Evolutionary conservation across 495 filamentous ascomycete genomes (phyloP).

Genomic region (Filosporella fistucella): DNA sequence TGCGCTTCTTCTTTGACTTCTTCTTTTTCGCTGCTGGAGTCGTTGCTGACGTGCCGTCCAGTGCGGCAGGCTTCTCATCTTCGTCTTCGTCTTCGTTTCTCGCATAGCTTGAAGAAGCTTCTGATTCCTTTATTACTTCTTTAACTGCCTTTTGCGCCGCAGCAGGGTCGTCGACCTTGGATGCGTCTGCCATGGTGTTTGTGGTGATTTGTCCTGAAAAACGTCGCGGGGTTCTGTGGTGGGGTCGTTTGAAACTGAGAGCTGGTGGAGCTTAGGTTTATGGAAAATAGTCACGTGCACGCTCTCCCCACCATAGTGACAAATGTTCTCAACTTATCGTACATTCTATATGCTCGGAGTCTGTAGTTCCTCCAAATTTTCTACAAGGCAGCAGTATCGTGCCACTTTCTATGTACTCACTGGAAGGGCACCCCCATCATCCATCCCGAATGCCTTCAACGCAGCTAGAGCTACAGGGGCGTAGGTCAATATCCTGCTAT

Average conservation of each 20-base stretch:
- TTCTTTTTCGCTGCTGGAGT: slow-evolving; percentile 37
- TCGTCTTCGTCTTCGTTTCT: slow-evolving; percentile 38
- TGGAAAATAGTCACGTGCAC: too few species aligned
- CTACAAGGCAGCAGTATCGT: too few species aligned
- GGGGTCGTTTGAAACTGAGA: too few species aligned
- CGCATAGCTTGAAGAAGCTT: slow-evolving; percentile 18
- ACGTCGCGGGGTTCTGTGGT: too few species aligned
- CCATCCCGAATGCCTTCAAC: slow-evolving; percentile 54
- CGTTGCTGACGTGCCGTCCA: slow-evolving; percentile 15
- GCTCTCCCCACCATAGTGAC: too few species aligned
- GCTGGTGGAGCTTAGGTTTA: too few species aligned
- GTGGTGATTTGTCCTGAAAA: slow-evolving; percentile 4
- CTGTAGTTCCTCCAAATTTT: too few species aligned
- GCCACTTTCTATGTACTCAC: not conserved
- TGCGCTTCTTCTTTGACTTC: slow-evolving; percentile 48
- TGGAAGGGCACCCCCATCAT: slow-evolving; percentile 9
- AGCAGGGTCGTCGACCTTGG: slow-evolving; percentile 37
- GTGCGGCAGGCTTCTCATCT: slow-evolving; percentile 27
- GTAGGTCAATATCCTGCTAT: slow-evolving; percentile 51
- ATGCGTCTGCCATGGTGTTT: slow-evolving; percentile 38
- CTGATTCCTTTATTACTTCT: slow-evolving; percentile 22
- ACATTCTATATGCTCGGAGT: too few species aligned
- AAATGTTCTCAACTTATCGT: too few species aligned
- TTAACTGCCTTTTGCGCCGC: slow-evolving; percentile 18
- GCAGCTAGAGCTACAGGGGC: slow-evolving; percentile 55